Percentiles rank a stretch among this genome's conserved stretches.
Evolutionary conservation across 1,139 yeast species (phyloP).

Genomic region (Nakaseomyces uthaithaninus): DNA sequence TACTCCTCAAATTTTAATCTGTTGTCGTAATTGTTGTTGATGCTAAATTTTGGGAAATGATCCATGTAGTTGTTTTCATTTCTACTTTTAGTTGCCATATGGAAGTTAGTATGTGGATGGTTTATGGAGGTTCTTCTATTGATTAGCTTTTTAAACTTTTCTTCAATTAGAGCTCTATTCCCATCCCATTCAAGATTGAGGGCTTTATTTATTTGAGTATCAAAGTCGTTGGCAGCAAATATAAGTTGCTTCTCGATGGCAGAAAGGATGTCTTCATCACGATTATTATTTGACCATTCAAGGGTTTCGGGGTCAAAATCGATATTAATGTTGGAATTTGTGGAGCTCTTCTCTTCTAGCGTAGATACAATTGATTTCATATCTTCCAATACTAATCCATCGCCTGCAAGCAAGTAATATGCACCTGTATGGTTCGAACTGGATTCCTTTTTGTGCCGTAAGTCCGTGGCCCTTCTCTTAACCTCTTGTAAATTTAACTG

Average conservation of each 20-base stretch:
- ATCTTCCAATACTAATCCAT: slow-evolving; percentile 84
- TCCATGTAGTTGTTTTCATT: slow-evolving; percentile 23
- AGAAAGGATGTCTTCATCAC: slow-evolving; percentile 73
- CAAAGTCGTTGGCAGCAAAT: slow-evolving; percentile 77
- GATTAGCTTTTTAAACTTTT: slow-evolving; percentile 47
- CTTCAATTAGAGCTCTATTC: slow-evolving; percentile 63
- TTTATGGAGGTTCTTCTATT: slow-evolving; percentile 23
- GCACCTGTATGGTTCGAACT: slow-evolving; percentile 64
- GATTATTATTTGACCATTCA: slow-evolving; percentile 54
- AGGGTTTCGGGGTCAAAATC: slow-evolving; percentile 30
- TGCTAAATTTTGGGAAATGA: slow-evolving; percentile 30
- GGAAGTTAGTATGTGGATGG: background rate
- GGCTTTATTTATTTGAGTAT: slow-evolving; percentile 61
- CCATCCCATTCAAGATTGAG: slow-evolving; percentile 78
- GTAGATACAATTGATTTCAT: slow-evolving; percentile 49
- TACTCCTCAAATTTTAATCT: slow-evolving; percentile 62
- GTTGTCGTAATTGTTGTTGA: slow-evolving; percentile 34
- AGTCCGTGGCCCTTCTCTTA: slow-evolving; percentile 55
- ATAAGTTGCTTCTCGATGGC: slow-evolving; percentile 77
- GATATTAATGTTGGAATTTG: slow-evolving; percentile 16
- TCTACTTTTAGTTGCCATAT: slow-evolving; percentile 16
- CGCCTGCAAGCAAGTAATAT: slow-evolving; percentile 80
- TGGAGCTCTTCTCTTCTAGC: slow-evolving; percentile 24
- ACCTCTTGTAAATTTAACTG: slow-evolving; percentile 61
- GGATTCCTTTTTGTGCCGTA: slow-evolving; percentile 41